phyloP scores from a whole-genome alignment of 78 protist species.

The Tieghemostelium lacteum region DNA sequence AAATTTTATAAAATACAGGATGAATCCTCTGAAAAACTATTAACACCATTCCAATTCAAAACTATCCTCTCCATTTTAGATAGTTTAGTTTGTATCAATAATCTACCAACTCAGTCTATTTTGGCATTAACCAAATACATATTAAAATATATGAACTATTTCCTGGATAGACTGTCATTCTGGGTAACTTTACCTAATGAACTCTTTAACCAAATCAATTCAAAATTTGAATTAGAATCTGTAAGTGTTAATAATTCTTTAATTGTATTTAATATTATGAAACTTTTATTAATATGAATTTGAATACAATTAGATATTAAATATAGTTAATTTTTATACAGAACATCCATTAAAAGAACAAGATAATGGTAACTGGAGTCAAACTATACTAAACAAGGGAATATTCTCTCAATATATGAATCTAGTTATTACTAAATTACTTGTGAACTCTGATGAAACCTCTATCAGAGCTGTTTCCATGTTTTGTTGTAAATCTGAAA shows the following conservation, averaged over 20 bases:
- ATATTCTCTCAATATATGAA: conserved; percentile 19
- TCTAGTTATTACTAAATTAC: not conserved
- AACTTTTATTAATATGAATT: not conserved
- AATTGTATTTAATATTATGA: not conserved
- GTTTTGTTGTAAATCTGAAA: conserved; percentile 3
- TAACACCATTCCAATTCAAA: conserved; percentile 43
- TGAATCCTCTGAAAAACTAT: not conserved
- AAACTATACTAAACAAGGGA: not conserved
- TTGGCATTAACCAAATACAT: conserved; percentile 1
- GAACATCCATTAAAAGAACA: conserved; percentile 13
- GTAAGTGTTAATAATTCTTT: not conserved
- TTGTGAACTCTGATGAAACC: not conserved
- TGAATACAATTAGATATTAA: conserved; percentile 8
- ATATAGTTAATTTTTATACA: conserved; percentile 8
- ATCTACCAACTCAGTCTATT: conserved; percentile 7
- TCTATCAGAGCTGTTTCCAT: not conserved
- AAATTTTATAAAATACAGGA: not conserved
- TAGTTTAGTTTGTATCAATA: conserved; percentile 2
- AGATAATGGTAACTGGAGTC: conserved; percentile 1
- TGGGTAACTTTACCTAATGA: conserved; percentile 25
- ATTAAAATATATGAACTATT: not conserved
- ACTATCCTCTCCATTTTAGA: conserved; percentile 32
- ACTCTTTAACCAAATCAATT: conserved; percentile 11
- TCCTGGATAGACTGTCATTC: conserved; percentile 15
- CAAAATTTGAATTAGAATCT: conserved; percentile 28